Evolutionary conservation across 2,329 filamentous ascomycete species (phyloP).

Genomic region (Pseudogymnoascus sp.): DNA sequence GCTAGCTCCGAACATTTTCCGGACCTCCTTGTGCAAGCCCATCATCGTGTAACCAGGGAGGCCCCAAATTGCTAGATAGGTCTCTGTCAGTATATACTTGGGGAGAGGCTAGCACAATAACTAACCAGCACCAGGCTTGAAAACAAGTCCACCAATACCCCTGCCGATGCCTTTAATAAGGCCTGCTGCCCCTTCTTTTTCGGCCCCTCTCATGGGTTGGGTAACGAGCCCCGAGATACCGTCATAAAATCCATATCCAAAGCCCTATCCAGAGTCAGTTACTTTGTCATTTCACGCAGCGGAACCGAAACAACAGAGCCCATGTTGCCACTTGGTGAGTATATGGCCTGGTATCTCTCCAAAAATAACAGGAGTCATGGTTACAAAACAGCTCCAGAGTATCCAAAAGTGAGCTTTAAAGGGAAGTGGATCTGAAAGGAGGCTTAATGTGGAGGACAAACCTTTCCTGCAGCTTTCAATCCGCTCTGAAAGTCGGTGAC

Average conservation of each 20-base stretch:
- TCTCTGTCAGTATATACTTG: conserved; percentile 10
- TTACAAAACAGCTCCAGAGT: background rate
- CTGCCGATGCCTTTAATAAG: conserved; percentile 74
- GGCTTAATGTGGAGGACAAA: conserved; percentile 19
- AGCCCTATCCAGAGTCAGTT: background rate
- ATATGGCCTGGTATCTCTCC: background rate
- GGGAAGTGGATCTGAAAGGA: background rate
- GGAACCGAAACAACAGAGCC: background rate
- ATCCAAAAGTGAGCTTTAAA: background rate
- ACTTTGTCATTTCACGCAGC: background rate
- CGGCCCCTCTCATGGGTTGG: conserved; percentile 63
- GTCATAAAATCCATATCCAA: conserved; percentile 62
- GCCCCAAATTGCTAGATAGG: conserved; percentile 48
- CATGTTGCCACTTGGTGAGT: background rate
- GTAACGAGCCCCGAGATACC: conserved; percentile 73
- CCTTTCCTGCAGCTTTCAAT: conserved; percentile 66
- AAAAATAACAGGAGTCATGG: background rate
- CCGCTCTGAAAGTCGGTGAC: conserved; percentile 72
- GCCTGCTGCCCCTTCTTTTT: conserved; percentile 57
- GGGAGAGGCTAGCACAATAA: background rate
- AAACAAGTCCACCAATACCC: conserved; percentile 42
- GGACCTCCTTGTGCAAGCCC: conserved; percentile 69
- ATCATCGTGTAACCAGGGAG: conserved; percentile 77
- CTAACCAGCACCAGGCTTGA: conserved; percentile 61
- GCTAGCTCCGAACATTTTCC: conserved; percentile 60